These are phyloP conservation scores for Chaetomidium leptoderma DNA, from an alignment of 495 filamentous ascomycete species.

Conservation along the genomic window DNA sequence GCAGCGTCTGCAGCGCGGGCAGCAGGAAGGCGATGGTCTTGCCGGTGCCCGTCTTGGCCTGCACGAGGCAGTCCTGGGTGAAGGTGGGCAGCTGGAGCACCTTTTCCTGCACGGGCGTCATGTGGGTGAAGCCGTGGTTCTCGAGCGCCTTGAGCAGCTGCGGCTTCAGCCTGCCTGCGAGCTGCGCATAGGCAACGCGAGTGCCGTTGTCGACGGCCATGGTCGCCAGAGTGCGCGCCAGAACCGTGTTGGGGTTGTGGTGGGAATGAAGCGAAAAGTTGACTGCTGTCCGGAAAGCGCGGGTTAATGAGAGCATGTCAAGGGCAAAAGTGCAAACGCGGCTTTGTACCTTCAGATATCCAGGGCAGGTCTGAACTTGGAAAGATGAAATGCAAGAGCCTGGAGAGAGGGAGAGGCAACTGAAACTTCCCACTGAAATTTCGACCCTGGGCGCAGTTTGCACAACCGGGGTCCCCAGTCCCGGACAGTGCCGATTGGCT, in stretches of 20 bases:
- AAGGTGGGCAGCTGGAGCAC: constrained; percentile 65
- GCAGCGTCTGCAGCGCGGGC: constrained; percentile 61
- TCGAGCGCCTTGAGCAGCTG: constrained; percentile 63
- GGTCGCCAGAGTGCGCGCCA: constrained; percentile 1
- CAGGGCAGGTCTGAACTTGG: neutral
- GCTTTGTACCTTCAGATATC: neutral
- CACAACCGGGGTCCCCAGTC: neutral
- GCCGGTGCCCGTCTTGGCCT: constrained; percentile 86
- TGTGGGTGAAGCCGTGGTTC: constrained; percentile 63
- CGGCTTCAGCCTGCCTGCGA: constrained; percentile 25
- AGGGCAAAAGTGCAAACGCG: neutral
- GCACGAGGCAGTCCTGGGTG: constrained; percentile 67
- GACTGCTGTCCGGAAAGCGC: constrained; percentile 1
- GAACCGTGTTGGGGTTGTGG: constrained; percentile 4
- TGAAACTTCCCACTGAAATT: constrained; percentile 12
- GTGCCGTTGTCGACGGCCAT: neutral
- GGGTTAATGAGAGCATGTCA: constrained; percentile 3
- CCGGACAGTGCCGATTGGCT: neutral
- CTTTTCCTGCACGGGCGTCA: constrained; percentile 78
- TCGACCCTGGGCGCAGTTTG: neutral
- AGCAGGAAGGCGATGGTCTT: constrained; percentile 93
- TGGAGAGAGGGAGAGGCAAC: neutral
- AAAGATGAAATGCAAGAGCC: neutral
- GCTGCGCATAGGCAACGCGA: constrained; percentile 15
- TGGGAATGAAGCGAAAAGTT: neutral